phyloP scores from a whole-genome alignment of 345 rosid genomes.

The Linum tenue region DNA sequence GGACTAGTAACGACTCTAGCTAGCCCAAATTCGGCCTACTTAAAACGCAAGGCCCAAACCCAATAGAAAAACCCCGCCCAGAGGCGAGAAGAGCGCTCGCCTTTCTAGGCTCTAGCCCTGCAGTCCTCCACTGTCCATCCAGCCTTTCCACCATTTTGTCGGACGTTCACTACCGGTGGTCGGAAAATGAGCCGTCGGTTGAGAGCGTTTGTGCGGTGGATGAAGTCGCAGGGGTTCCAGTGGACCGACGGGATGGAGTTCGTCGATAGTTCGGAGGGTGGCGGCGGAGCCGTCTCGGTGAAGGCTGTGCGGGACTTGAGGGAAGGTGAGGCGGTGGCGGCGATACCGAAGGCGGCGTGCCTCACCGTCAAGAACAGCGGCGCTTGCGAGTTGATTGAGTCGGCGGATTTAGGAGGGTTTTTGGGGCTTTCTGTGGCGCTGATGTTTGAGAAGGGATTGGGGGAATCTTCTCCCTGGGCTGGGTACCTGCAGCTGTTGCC shows the following conservation, averaged over 20 bases:
- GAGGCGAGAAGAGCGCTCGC: too few relatives aligned
- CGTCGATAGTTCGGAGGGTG: constrained; percentile 27
- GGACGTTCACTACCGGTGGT: neutral
- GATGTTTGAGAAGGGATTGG: constrained; percentile 77
- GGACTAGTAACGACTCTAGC: too few relatives aligned
- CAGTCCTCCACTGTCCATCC: too few relatives aligned
- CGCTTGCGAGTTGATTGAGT: constrained; percentile 42
- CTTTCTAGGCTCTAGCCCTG: too few relatives aligned
- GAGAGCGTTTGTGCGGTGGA: constrained; percentile 87
- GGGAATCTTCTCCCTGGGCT: constrained; percentile 61
- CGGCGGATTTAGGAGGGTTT: constrained; percentile 51
- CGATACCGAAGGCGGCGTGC: constrained; percentile 68
- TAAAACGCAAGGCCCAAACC: too few relatives aligned
- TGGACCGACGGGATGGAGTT: constrained; percentile 43
- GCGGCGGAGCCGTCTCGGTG: constrained; percentile 38
- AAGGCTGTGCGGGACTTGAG: constrained; percentile 45
- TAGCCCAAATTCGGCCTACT: too few relatives aligned
- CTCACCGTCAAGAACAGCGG: constrained; percentile 61
- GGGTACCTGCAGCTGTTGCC: constrained; percentile 72
- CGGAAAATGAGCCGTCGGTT: constrained; percentile 36
- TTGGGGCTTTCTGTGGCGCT: constrained; percentile 66
- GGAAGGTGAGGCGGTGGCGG: constrained; percentile 67
- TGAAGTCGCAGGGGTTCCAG: constrained; percentile 53
- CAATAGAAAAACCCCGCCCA: too few relatives aligned
- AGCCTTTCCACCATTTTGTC: too few relatives aligned